These are phyloP conservation scores for Auricularia heimuer DNA, from an alignment of 768 basidiomycete genomes.

Conservation along the genomic window DNA sequence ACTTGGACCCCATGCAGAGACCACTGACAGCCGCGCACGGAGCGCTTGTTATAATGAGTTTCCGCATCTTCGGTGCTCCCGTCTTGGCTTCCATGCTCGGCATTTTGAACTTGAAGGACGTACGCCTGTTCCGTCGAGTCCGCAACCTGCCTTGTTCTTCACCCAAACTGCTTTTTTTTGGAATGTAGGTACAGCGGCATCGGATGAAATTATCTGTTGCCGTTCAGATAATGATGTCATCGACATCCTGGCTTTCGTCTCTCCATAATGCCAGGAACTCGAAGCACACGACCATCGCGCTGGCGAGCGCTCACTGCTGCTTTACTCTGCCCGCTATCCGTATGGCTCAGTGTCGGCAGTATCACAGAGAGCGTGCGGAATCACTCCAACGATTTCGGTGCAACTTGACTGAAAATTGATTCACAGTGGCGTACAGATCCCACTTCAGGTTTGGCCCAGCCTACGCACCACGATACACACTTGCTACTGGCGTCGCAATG, in stretches of 20 bases:
- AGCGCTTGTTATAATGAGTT: background rate
- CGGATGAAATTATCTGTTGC: too few species aligned
- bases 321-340: background rate
- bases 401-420: background rate
- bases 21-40: background rate
- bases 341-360: background rate
- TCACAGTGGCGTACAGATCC: background rate
- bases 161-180: too few species aligned
- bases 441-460: background rate
- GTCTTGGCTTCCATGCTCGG: background rate
- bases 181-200: too few species aligned
- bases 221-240: background rate
- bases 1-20: background rate
- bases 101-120: background rate
- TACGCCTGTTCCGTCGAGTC: too few species aligned
- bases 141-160: too few species aligned
- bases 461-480: background rate
- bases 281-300: background rate
- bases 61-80: background rate
- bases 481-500: background rate
- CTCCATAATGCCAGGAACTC: background rate
- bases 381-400: too few species aligned
- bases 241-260: background rate
- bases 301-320: background rate
- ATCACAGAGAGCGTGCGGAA: background rate